Base-by-base conservation (phyloP, 345 rosid genomes). In the Excoecaria cochinchinensis region DNA sequence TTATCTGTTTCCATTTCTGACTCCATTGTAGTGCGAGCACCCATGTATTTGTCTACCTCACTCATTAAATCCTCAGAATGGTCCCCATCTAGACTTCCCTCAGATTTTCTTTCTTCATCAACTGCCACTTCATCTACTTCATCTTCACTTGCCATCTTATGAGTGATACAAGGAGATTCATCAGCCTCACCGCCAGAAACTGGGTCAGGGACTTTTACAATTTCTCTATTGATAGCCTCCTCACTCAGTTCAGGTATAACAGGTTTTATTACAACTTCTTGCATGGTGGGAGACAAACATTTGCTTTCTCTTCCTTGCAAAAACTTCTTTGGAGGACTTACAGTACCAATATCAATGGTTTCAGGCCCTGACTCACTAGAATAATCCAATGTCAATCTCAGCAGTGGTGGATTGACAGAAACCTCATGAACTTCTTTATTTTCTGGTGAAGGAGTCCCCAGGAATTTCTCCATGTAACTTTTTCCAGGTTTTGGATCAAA, bases 391-490 rank as follows among this genome's bases (percentile, higher is more conserved):
- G 81, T 84, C 83, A 88, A 84, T 69, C 83, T 78, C 82, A 87
- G 73, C 76, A 84, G 74, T 50, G 84, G 76, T 1, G 85, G 85
- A 85, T 67, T 77, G 72, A 84, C 82, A 76, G 97, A 77, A 78
- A 72, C 85, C 80, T 87, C 89, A 76, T 56, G 69, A 61, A 88
- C 86, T 72, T 69, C 81, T 76, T 87, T 87, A 72, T 67, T 71
- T 67, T 90, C 90, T 8, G 90, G 89, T 69, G 90, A 83, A 78
- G 85, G 77, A 79, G 89, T 78, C 79, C 85, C 89, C 83, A 92
- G 80, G 77, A 93, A 90, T 75, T 87, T 89, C 86, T 86, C 95
- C 98, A 96, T 93, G 86, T 90, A 96, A 84, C 97, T 92, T 85
- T 82, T 92, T 69, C 92, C 94, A 73, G 91, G 84, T 80, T 84